Conservation (phyloP, 2,329 filamentous ascomycete species). For the Passalora sequoiae region DNA sequence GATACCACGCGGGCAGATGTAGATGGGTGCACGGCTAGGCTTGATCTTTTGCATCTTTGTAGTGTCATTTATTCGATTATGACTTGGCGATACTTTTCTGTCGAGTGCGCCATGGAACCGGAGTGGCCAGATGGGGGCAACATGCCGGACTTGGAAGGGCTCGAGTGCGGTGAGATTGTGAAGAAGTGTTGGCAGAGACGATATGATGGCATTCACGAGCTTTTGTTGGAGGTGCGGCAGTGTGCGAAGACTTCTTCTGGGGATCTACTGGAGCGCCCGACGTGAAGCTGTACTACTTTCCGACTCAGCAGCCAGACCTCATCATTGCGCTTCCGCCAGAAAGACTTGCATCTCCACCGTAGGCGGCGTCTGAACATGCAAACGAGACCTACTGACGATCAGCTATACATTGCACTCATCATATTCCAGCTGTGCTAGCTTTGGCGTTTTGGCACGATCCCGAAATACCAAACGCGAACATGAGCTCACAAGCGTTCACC, state of each 20-base stretch:
- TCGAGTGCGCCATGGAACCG: slow-evolving; percentile 9
- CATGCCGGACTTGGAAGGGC: slow-evolving; percentile 11
- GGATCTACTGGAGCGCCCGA: slow-evolving; percentile 5
- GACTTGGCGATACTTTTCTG: slow-evolving; percentile 12
- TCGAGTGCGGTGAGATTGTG: slow-evolving; percentile 9
- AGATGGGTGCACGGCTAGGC: slow-evolving; percentile 11
- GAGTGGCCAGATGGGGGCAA: slow-evolving; percentile 13
- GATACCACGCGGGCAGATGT: slow-evolving; percentile 12
- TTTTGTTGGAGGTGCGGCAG: slow-evolving; percentile 7
- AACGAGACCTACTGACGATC: too few relatives aligned
- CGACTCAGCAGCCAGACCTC: slow-evolving; percentile 12
- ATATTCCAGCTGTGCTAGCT: too few relatives aligned
- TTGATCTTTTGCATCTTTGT: slow-evolving; percentile 15
- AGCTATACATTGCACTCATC: too few relatives aligned
- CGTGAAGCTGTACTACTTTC: slow-evolving; percentile 1
- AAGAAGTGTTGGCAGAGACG: slow-evolving; percentile 11
- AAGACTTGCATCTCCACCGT: too few relatives aligned
- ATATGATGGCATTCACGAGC: slow-evolving; percentile 14
- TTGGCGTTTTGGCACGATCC: too few relatives aligned
- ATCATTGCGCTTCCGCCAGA: slow-evolving; percentile 14
- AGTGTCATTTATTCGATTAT: slow-evolving; percentile 16
- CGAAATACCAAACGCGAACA: too few relatives aligned
- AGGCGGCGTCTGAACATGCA: too few relatives aligned
- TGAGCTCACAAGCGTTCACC: too few relatives aligned
- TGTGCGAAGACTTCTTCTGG: slow-evolving; percentile 9